Percentiles rank a stretch among this genome's conserved stretches.
Conservation (phyloP, 1,284 basidiomycete species). For the Ceratobasidium sp. region DNA sequence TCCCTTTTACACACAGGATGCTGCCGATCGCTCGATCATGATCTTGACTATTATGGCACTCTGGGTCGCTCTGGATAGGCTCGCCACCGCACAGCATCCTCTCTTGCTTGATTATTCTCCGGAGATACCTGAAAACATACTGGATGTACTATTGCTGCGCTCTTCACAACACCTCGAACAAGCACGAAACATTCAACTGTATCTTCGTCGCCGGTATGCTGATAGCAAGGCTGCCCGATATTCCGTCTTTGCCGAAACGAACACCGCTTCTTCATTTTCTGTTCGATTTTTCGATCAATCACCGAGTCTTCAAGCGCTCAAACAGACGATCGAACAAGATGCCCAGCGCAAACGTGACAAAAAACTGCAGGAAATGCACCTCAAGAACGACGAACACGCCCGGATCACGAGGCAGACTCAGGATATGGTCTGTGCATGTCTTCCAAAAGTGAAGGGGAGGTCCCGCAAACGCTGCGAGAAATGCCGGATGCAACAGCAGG, state of each 20-base stretch:
- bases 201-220: constrained; percentile 54
- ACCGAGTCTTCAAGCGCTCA: constrained; percentile 49
- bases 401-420: neutral
- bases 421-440: neutral
- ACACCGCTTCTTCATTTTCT: constrained; percentile 50
- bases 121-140: constrained; percentile 56
- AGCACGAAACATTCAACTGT: constrained; percentile 51
- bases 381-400: constrained; percentile 41
- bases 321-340: constrained; percentile 51
- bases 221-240: constrained; percentile 40
- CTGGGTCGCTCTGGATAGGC: constrained; percentile 57
- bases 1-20: neutral
- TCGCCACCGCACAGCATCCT: constrained; percentile 54
- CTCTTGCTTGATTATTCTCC: constrained; percentile 61
- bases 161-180: constrained; percentile 52
- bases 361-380: constrained; percentile 52
- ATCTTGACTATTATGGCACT: constrained; percentile 54
- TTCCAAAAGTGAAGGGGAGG: constrained; percentile 12
- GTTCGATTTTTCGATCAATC: constrained; percentile 54
- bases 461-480: constrained; percentile 51
- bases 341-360: constrained; percentile 48
- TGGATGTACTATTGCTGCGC: constrained; percentile 59
- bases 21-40: constrained; percentile 55
- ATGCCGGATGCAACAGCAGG: constrained; percentile 53
- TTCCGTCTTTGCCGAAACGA: constrained; percentile 51